Percentiles rank a stretch among this genome's conserved stretches.
These are phyloP conservation scores for Suillus clintonianus DNA, from an alignment of 768 basidiomycete genomes.

Conservation along the genomic window DNA sequence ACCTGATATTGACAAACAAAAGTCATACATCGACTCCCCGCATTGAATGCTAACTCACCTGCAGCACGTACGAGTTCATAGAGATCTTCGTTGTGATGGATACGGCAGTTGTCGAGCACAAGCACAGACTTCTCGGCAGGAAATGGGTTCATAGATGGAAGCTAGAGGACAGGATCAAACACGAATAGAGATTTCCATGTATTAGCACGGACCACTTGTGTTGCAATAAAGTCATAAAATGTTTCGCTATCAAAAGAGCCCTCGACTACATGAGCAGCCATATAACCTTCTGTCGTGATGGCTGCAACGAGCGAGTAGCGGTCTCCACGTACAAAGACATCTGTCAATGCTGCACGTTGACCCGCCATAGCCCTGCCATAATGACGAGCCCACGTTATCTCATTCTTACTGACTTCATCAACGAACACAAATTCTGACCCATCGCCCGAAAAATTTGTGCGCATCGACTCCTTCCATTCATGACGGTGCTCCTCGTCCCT, in stretches of 20 bases:
- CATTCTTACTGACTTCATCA: conserved; percentile 29
- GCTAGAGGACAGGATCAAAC: conserved; percentile 19
- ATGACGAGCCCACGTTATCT: conserved; percentile 17
- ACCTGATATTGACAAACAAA: conserved; percentile 13
- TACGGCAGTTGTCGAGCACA: conserved; percentile 39
- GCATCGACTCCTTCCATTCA: conserved; percentile 13
- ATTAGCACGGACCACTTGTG: background rate
- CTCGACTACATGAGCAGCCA: conserved; percentile 19
- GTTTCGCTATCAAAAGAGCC: background rate
- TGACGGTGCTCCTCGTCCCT: conserved; percentile 18
- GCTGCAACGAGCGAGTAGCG: conserved; percentile 37
- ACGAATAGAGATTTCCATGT: too few relatives aligned
- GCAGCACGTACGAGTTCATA: conserved; percentile 24
- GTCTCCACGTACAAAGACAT: conserved; percentile 28
- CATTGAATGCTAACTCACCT: conserved; percentile 14
- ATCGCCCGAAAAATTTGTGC: conserved; percentile 8
- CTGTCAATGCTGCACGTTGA: conserved; percentile 16
- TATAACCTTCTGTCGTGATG: conserved; percentile 35
- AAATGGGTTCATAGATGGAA: conserved; percentile 38
- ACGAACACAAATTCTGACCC: conserved; percentile 25
- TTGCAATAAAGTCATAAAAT: background rate
- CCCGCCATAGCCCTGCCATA: conserved; percentile 30
- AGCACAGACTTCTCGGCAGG: conserved; percentile 32
- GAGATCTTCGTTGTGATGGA: conserved; percentile 37
- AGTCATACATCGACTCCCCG: too few relatives aligned